Evolutionary conservation across 768 basidiomycete genomes (phyloP), one percentile per base, ranked within the genome.

Genomic region (Hemileccinum impolitum): DNA sequence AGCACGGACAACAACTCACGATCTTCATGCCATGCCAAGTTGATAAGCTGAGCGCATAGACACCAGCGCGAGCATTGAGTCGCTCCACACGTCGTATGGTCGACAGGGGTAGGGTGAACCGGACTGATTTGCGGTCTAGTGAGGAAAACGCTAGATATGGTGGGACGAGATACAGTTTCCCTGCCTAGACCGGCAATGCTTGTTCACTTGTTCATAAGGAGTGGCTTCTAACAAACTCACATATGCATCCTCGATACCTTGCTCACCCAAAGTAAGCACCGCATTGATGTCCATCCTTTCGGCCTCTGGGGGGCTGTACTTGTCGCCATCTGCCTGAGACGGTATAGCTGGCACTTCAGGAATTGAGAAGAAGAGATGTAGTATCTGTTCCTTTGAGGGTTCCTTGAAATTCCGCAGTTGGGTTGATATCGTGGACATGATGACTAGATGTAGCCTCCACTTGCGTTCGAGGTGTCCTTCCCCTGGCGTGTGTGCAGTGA

Each of bases 21-120:
- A 97, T 88, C 73, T 95, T 88, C 74, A 90, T 81, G 31, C 90
- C 86, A 65, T 98, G 93, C 90, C 94, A 97, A 44, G 90, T 82
- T n/a, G 84, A 79, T 17, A 98, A 72, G 59, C 92, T 94, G 26
- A 99, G 78, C n/a, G 95, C 94, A 65, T 97, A 97, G 32, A 96
- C 87, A 6, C 96, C 96, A 25, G 93, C 89, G 13, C 93, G 82
- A 11, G 93, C 87, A 66, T 95, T 96, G 45, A 97, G 77, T 41
- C 93, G 75, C 70, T 99, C 96, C 18, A 99, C 96, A 47, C 96
- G 76, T 44, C 96, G 81, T 57, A 99, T 83, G 6, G 93, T 93
- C 45, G 87, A 92, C 37, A 99, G 77, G 26, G 96, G 95, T 9
- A 98, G 71, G 8, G 93, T 92, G 70, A 93, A 93, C 38, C 86